Base-by-base conservation (phyloP, 768 basidiomycete genomes). In the Trametes gibbosa region DNA sequence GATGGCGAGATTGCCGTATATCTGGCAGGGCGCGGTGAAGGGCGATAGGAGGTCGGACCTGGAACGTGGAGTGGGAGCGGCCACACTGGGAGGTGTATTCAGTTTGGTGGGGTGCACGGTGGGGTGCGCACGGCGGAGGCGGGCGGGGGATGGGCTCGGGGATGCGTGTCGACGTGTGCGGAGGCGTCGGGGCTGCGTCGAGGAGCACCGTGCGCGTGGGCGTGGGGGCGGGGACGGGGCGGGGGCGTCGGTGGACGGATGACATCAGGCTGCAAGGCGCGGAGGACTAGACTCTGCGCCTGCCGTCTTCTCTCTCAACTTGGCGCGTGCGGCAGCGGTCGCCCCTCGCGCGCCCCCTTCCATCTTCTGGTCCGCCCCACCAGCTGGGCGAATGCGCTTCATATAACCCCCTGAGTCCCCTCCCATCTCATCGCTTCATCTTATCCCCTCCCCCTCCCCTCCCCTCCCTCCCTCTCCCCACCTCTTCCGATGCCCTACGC, bases 401-500 rank as follows among this genome's bases (percentile, higher is more conserved):
- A 41, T 41, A 53, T 45, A 43, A 39, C 39, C 2, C 53, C n/a
- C n/a, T n/a, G n/a, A n/a, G n/a, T n/a, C n/a, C 45, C 29, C n/a
- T 19, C 51, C n/a, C 27, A 23, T 23, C 49, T 37, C 35, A 23
- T 27, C 42, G n/a, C 21, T 0, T 5, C 54, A 39, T 56, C 54
- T 56, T 27, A 46, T 55, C 54, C 46, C 17, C 9, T 35, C 43
- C n/a, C 46, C 45, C 29, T n/a, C 51, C 16, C 45, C 41, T 14
- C 41, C 49, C n/a, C 32, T 27, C n/a, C 53, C 17, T 39, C 45
- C 46, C 42, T 46, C 39, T 29, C 19, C 42, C 27, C 48, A 13
- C 41, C 43, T 40, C 8, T 53, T 46, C 46, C 63, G 29, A 70
- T 70, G 69, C 69, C 69, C 48, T 70, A 70, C 67, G 59, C 66